phyloP scores from a whole-genome alignment of 1,284 basidiomycete species.

The Flammula alnicola region DNA sequence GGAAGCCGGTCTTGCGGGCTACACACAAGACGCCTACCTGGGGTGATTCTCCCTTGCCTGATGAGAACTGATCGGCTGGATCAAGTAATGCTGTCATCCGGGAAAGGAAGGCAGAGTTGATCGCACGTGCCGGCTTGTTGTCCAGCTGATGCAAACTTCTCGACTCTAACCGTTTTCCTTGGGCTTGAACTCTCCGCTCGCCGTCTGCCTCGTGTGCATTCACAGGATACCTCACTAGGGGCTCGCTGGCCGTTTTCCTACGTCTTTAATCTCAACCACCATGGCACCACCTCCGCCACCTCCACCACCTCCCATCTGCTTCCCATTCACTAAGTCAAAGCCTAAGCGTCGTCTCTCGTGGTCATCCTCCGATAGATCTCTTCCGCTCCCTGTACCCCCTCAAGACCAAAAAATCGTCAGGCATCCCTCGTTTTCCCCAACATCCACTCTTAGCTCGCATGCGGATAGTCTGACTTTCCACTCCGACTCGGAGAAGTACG shows the following conservation, averaged over 20 bases:
- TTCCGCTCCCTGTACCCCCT: conserved; percentile 25
- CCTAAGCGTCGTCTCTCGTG: conserved; percentile 47
- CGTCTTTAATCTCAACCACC: conserved; percentile 25
- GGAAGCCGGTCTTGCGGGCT: conserved; percentile 1
- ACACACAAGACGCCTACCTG: conserved; percentile 4
- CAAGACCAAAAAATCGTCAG: conserved; percentile 36
- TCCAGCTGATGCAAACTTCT: conserved; percentile 26
- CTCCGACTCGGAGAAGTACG: conserved; percentile 63
- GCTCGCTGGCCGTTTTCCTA: conserved; percentile 17
- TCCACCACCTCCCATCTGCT: conserved; percentile 60
- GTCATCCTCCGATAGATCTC: conserved; percentile 39
- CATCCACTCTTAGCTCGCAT: conserved; percentile 38
- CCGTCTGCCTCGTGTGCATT: conserved; percentile 31
- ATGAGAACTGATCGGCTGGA: conserved; percentile 22
- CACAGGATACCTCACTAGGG: conserved; percentile 22
- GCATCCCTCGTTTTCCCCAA: conserved; percentile 43
- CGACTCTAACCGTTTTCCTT: conserved; percentile 17
- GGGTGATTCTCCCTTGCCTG: conserved; percentile 6
- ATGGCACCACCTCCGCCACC: conserved; percentile 44
- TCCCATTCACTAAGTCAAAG: conserved; percentile 55
- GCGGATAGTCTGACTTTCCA: conserved; percentile 55
- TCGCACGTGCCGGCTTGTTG: conserved; percentile 22
- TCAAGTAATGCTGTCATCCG: conserved; percentile 12
- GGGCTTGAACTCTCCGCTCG: conserved; percentile 21
- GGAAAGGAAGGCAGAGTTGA: conserved; percentile 10